phyloP scores from a whole-genome alignment of 345 rosid species.

The Rhizophora mangle region DNA sequence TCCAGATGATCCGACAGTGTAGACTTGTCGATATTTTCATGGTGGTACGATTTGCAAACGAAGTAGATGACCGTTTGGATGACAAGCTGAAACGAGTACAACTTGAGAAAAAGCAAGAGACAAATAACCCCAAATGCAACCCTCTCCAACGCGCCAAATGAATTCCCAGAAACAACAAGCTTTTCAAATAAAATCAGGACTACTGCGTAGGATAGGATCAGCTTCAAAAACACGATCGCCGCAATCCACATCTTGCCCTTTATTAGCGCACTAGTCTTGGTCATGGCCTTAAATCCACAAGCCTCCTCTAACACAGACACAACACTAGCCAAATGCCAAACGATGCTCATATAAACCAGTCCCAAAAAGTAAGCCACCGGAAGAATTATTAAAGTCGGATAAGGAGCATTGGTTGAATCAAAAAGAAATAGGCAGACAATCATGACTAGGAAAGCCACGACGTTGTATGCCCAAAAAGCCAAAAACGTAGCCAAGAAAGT shows the following conservation, averaged over 20 bases:
- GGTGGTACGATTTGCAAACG: slow-evolving; percentile 60
- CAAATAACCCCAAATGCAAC: slow-evolving; percentile 28
- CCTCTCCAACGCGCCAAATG: slow-evolving; percentile 17
- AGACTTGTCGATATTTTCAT: slow-evolving; percentile 49
- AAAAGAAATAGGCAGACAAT: neutral
- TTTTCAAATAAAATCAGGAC: slow-evolving; percentile 16
- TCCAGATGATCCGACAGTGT: slow-evolving; percentile 50
- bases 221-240: slow-evolving; percentile 8
- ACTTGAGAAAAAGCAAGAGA: slow-evolving; percentile 28
- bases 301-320: slow-evolving; percentile 53
- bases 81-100: slow-evolving; percentile 37
- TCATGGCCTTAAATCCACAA: slow-evolving; percentile 34
- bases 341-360: slow-evolving; percentile 28
- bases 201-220: slow-evolving; percentile 1
- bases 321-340: slow-evolving; percentile 52
- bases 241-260: slow-evolving; percentile 41
- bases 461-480: slow-evolving; percentile 18
- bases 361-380: slow-evolving; percentile 23
- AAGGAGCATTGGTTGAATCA: neutral
- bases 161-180: slow-evolving; percentile 32
- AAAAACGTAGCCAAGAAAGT: slow-evolving; percentile 33
- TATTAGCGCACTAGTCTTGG: slow-evolving; percentile 36
- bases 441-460: neutral
- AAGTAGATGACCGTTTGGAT: slow-evolving; percentile 50
- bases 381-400: neutral